These are phyloP conservation scores for Cystobasidium tubakii DNA, from an alignment of 768 basidiomycete genomes.

Conservation along the genomic window DNA sequence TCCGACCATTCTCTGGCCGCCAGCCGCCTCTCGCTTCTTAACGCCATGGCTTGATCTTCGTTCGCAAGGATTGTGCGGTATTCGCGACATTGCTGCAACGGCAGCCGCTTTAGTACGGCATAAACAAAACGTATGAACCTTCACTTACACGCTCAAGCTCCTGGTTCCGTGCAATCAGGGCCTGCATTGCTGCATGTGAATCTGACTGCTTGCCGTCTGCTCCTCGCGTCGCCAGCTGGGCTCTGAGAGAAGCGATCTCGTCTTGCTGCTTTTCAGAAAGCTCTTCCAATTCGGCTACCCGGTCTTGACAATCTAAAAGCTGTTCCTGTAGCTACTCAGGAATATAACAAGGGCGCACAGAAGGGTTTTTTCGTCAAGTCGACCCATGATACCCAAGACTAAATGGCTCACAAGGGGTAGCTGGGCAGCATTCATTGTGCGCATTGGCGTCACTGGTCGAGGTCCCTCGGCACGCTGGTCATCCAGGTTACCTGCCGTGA, in stretches of 20 bases:
- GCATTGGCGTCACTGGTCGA: neutral
- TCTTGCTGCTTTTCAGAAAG: conserved; percentile 11
- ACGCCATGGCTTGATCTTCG: conserved; percentile 38
- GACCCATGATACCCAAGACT: no score
- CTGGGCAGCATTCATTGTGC: conserved; percentile 37
- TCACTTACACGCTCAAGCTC: conserved; percentile 28
- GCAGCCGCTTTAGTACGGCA: conserved; percentile 32
- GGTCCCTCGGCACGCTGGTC: conserved; percentile 31
- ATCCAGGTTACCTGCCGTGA: conserved; percentile 44
- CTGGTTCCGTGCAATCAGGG: conserved; percentile 1
- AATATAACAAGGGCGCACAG: neutral
- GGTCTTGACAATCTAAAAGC: conserved; percentile 40
- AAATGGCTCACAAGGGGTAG: conserved; percentile 39
- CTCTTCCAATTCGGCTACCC: conserved; percentile 37
- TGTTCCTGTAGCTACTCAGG: conserved; percentile 35
- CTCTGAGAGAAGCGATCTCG: conserved; percentile 83
- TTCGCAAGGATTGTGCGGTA: conserved; percentile 38
- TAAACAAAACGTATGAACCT: neutral
- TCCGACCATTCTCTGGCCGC: conserved; percentile 36
- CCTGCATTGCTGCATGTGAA: conserved; percentile 13
- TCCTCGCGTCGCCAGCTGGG: conserved; percentile 59
- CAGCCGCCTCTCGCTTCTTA: conserved; percentile 37
- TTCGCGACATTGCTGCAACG: conserved; percentile 39
- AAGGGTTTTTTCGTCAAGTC: no score
- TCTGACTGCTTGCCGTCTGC: conserved; percentile 60